These are phyloP conservation scores for Onygena corvina DNA, from an alignment of 2,329 filamentous ascomycete genomes.

Conservation along the genomic window DNA sequence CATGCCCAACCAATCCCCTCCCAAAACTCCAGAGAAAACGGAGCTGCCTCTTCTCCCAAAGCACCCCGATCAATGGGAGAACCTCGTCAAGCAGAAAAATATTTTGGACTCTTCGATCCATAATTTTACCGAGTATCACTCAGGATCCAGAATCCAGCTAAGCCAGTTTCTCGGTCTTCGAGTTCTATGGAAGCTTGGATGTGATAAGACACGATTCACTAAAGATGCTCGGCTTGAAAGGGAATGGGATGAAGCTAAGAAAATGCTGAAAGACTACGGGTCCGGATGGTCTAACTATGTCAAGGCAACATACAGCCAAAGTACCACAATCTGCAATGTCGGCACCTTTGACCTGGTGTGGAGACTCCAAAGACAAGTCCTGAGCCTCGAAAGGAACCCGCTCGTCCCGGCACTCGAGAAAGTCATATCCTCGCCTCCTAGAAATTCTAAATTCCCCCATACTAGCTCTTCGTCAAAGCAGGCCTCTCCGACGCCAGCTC, in stretches of 20 bases:
- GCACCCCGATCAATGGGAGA: too few species aligned
- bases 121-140: too few species aligned
- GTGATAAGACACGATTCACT: too few species aligned
- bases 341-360: background rate
- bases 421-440: background rate
- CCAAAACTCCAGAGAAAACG: too few species aligned
- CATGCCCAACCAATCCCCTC: too few species aligned
- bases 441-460: too few species aligned
- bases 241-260: background rate
- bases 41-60: too few species aligned
- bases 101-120: too few species aligned
- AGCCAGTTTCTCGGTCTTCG: slow-evolving; percentile 11
- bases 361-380: background rate
- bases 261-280: background rate
- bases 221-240: background rate
- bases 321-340: too few species aligned
- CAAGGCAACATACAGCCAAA: background rate
- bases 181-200: slow-evolving; percentile 10
- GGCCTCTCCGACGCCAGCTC: too few species aligned
- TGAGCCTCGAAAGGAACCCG: background rate
- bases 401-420: background rate
- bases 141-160: slow-evolving; percentile 11
- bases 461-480: too few species aligned
- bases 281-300: background rate
- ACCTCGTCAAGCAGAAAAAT: too few species aligned